phyloP scores from a whole-genome alignment of 2,329 filamentous ascomycete species.

The Colletotrichum lentis region DNA sequence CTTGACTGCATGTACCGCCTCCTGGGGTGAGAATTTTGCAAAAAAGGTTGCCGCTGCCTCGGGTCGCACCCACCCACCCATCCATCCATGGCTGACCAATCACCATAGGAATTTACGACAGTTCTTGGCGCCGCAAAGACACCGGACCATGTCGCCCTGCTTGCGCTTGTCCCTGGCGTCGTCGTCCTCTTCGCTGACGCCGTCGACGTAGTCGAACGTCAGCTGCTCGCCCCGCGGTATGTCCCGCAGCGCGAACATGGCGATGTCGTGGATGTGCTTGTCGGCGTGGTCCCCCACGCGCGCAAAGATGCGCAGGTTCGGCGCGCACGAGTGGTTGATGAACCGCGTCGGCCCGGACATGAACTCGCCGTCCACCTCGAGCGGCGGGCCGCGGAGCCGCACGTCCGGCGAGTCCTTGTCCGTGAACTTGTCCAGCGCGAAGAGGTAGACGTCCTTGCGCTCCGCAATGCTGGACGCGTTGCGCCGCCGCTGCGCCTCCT shows the following conservation, averaged over 20 bases:
- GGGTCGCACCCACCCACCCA: too few relatives aligned
- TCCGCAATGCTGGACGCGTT: slow-evolving; percentile 61
- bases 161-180: slow-evolving; percentile 60
- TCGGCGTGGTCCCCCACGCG: slow-evolving; percentile 80
- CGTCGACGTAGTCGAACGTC: slow-evolving; percentile 82
- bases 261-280: slow-evolving; percentile 77
- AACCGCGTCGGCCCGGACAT: slow-evolving; percentile 81
- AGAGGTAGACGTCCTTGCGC: slow-evolving; percentile 81
- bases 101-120: slow-evolving; percentile 77
- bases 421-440: slow-evolving; percentile 82
- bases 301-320: slow-evolving; percentile 81
- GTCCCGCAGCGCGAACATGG: slow-evolving; percentile 75
- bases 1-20: neutral
- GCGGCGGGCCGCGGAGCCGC: slow-evolving; percentile 62
- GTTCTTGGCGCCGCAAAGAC: slow-evolving; percentile 69
- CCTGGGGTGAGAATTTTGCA: too few relatives aligned
- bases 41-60: too few relatives aligned
- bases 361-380: slow-evolving; percentile 76
- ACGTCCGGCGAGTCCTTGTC: slow-evolving; percentile 64
- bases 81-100: neutral
- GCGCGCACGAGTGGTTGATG: slow-evolving; percentile 83
- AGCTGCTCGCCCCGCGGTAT: slow-evolving; percentile 74
- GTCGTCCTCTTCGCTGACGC: slow-evolving; percentile 59
- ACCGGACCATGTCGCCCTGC: slow-evolving; percentile 62
- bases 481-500: slow-evolving; percentile 72